A percentile compares a stretch with the other conserved stretches of the same genome.
phyloP scores from a whole-genome alignment of 495 filamentous ascomycete genomes.

The Haplographium delicatum region DNA sequence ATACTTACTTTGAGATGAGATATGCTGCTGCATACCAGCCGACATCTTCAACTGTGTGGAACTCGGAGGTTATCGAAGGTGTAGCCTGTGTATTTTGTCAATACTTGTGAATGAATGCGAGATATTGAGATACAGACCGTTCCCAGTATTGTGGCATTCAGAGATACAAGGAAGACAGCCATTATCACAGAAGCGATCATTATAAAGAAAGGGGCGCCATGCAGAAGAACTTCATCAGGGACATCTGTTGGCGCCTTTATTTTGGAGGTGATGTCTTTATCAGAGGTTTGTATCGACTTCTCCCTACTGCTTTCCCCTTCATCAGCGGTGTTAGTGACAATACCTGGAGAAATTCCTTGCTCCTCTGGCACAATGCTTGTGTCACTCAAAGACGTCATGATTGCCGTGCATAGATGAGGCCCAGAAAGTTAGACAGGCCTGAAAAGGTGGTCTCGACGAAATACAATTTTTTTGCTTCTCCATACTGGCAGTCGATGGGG shows the following conservation, averaged over 20 bases:
- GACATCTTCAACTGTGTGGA: conserved; percentile 34
- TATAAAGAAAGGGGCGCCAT: not conserved
- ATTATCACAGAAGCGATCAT: not conserved
- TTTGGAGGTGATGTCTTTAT: not conserved
- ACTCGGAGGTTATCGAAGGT: conserved; percentile 36
- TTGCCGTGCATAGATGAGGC: no score
- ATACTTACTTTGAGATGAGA: conserved; percentile 33
- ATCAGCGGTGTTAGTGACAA: not conserved
- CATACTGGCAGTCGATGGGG: not conserved
- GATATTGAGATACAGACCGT: not conserved
- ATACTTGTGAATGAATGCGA: not conserved
- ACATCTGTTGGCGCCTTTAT: not conserved
- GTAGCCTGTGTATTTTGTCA: conserved; percentile 25
- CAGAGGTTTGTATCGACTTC: not conserved
- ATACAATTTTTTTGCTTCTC: no score
- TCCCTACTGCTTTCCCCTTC: not conserved
- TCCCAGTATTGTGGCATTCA: not conserved
- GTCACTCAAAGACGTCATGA: not conserved
- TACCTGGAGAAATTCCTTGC: not conserved
- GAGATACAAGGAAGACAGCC: not conserved
- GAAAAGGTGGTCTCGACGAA: no score
- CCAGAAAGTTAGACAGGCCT: no score
- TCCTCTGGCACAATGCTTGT: not conserved
- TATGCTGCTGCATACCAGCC: conserved; percentile 49
- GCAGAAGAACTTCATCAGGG: not conserved